Conservation (phyloP, 352 stramenopile species). For the Pythium brassicae region DNA sequence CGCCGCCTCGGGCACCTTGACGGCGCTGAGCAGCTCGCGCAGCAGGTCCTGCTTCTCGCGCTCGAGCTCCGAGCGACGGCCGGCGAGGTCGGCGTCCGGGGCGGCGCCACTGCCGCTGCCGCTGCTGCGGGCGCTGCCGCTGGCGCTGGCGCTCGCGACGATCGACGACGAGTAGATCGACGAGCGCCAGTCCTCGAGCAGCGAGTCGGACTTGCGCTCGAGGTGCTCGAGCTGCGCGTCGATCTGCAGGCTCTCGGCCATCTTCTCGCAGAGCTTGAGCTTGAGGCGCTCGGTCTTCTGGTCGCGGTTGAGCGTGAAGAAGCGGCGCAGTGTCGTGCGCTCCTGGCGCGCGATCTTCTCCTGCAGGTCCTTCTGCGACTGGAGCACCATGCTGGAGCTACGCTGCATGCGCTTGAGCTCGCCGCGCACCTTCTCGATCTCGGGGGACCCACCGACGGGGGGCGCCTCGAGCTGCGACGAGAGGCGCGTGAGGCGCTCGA, state of each 20-base stretch:
- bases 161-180: conserved; percentile 20
- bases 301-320: conserved; percentile 49
- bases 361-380: conserved; percentile 59
- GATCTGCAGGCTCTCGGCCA: conserved; percentile 40
- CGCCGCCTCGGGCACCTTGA: conserved; percentile 46
- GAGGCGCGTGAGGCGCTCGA: conserved; percentile 34
- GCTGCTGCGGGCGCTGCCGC: too few species aligned
- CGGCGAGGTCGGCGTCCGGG: conserved; percentile 19
- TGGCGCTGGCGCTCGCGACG: too few species aligned
- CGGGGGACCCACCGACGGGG: conserved; percentile 17
- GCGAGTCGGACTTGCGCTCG: conserved; percentile 44
- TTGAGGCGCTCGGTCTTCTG: conserved; percentile 49
- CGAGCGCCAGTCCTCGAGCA: conserved; percentile 43
- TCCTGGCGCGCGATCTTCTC: conserved; percentile 69
- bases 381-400: conserved; percentile 34
- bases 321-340: conserved; percentile 43
- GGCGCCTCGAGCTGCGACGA: conserved; percentile 19
- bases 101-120: conserved; percentile 5
- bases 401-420: conserved; percentile 38
- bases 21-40: conserved; percentile 31
- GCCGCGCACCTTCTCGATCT: conserved; percentile 33
- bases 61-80: conserved; percentile 44
- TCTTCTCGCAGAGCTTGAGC: conserved; percentile 48
- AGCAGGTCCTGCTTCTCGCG: conserved; percentile 59
- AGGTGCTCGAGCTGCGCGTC: conserved; percentile 56